Base-by-base conservation (phyloP, 345 rosid species). In the Eucalyptus shirleyi region DNA sequence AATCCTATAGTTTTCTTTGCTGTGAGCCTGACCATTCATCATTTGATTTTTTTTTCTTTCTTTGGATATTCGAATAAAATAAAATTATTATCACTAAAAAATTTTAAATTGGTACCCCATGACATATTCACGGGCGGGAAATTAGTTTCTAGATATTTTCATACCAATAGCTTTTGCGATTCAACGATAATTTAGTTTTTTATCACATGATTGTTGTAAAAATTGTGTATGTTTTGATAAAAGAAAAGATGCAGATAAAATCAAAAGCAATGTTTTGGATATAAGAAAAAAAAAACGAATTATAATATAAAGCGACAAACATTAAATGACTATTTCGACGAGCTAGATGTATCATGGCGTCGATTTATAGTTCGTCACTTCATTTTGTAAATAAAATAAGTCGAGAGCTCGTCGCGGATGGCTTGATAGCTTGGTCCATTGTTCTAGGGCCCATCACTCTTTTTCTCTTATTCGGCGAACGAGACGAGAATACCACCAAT, bases 111-210 rank as follows among this genome's bases (percentile, higher is more conserved):
- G 9, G 0, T 40, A 77, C 12, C 5, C 9, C 47, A 72, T 2
- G 9, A 21, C 8, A 40, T 21, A 21, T 37, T 37, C 6, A 21
- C 9, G 0, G 37, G 21, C 11, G 1, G 0, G 77, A 30, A 65
- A n/a, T 15, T 14, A 30, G 19, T 65, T 65, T 65, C 21, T 65
- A n/a, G 40, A n/a, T 65, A 4, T n/a, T 65, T n/a, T 8, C 21
- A n/a, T 4, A 11, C 3, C 2, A 2, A 65, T n/a, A 65, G 40
- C 40, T n/a, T 65, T 65, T 5, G 21, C 5, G 40, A 65, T n/a
- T n/a, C 9, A 65, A n/a, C 2, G 1, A 16, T 0, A n/a, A 5
- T 65, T 7, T n/a, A 7, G 5, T 16, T 8, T 53, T 53, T 53
- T 53, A 19, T 2, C 59, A 18, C 18, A 14, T 30, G 34, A 3